These are phyloP conservation scores for Strobilomyces dryophilus DNA, from an alignment of 768 basidiomycete genomes.

Conservation along the genomic window DNA sequence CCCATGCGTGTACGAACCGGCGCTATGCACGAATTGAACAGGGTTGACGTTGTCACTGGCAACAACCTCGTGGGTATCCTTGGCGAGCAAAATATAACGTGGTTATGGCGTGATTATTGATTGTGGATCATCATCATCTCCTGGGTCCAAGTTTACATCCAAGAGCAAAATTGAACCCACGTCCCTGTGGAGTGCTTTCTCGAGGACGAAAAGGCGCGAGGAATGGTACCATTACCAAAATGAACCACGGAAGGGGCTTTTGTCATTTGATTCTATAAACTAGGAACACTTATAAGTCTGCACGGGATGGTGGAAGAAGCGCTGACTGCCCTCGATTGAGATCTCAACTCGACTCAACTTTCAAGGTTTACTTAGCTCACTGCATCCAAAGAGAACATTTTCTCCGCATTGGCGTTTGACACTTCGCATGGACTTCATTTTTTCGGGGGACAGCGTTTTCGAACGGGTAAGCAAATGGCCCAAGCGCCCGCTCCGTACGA, in stretches of 20 bases:
- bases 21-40: not conserved
- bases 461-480: too few relatives aligned
- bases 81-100: not conserved
- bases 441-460: too few relatives aligned
- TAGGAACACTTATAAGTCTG: not conserved
- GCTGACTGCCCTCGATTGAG: not conserved
- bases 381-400: too few relatives aligned
- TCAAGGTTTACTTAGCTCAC: too few relatives aligned
- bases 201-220: not conserved
- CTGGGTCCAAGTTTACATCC: not conserved
- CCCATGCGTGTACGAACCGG: not conserved
- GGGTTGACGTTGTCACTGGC: conserved; percentile 9
- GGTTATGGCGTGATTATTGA: conserved; percentile 5
- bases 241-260: not conserved
- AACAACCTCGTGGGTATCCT: conserved; percentile 3
- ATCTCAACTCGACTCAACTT: too few relatives aligned
- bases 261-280: not conserved
- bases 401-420: too few relatives aligned
- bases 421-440: too few relatives aligned
- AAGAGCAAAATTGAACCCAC: conserved; percentile 1
- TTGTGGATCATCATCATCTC: not conserved
- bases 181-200: not conserved
- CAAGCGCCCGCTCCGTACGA: too few relatives aligned
- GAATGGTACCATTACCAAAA: not conserved
- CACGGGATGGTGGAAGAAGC: not conserved